Conservation (phyloP, 164 flowering plant genomes). For the Sextonia rubra region DNA sequence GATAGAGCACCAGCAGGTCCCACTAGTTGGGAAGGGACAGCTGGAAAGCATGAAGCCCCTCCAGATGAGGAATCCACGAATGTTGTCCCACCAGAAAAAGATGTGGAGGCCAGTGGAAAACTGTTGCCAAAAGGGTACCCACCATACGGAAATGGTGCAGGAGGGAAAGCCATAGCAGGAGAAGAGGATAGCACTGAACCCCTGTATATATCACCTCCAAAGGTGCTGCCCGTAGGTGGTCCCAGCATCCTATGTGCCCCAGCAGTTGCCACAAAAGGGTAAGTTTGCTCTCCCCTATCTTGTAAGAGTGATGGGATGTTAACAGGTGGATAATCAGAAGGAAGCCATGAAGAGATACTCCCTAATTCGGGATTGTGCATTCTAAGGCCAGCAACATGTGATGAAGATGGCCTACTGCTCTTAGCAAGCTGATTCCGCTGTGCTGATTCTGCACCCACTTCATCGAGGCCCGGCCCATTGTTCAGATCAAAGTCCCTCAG, state of each 20-base stretch:
- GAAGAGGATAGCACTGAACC: constrained; percentile 69
- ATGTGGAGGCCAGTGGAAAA: constrained; percentile 59
- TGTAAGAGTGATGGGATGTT: constrained; percentile 57
- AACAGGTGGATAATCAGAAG: constrained; percentile 41
- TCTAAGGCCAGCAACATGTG: constrained; percentile 41
- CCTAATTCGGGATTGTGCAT: constrained; percentile 44
- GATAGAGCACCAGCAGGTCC: constrained; percentile 38
- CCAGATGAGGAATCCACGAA: constrained; percentile 53
- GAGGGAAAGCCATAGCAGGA: constrained; percentile 19
- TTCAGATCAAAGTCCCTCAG: constrained; percentile 80
- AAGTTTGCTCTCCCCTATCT: constrained; percentile 53
- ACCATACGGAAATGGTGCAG: constrained; percentile 56
- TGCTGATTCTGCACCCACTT: constrained; percentile 36
- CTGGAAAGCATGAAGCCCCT: constrained; percentile 47
- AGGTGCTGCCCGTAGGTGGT: constrained; percentile 41
- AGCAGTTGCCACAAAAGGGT: constrained; percentile 41
- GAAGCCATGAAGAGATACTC: constrained; percentile 57
- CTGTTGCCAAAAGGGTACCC: constrained; percentile 58
- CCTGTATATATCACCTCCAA: constrained; percentile 57
- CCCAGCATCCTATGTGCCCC: constrained; percentile 54
- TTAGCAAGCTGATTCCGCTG: constrained; percentile 31
- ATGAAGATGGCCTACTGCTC: constrained; percentile 28
- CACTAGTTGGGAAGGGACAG: constrained; percentile 46
- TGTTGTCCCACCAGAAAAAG: constrained; percentile 56
- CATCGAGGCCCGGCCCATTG: constrained; percentile 74